Evolutionary conservation across 305 asterid genomes (phyloP).

Genomic region (Ajuga reptans): DNA sequence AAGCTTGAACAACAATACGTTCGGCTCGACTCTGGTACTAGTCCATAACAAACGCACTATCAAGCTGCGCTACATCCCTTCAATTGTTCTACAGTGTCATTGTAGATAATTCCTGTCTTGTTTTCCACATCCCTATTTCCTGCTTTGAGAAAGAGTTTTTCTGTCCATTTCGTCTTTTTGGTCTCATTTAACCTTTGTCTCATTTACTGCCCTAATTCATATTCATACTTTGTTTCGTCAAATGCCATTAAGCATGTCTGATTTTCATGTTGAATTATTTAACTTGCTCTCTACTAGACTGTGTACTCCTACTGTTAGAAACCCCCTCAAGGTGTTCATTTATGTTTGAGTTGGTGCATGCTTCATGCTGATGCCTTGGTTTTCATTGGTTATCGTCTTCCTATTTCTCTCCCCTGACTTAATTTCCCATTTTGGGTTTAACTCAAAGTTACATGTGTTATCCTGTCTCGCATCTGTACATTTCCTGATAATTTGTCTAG

Average conservation of each 20-base stretch:
- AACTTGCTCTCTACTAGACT: not conserved
- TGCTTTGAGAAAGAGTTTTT: too few relatives aligned
- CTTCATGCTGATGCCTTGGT: not conserved
- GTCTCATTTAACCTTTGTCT: too few relatives aligned
- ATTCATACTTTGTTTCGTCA: not conserved
- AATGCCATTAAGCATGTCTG: not conserved
- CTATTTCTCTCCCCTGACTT: not conserved
- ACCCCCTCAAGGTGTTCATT: not conserved
- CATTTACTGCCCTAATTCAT: slow-evolving; percentile 2
- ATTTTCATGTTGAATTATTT: not conserved
- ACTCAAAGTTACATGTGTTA: not conserved
- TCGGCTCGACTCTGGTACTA: too few relatives aligned
- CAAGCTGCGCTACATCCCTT: too few relatives aligned
- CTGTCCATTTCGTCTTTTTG: too few relatives aligned
- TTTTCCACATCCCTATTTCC: too few relatives aligned
- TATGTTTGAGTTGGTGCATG: not conserved
- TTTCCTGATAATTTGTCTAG: slow-evolving; percentile 8
- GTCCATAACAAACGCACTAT: too few relatives aligned
- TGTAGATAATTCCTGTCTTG: too few relatives aligned
- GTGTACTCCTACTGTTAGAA: slow-evolving; percentile 2
- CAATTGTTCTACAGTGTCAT: too few relatives aligned
- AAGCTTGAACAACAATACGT: too few relatives aligned
- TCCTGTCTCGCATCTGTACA: not conserved
- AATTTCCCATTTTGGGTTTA: not conserved
- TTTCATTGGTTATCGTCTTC: not conserved